Evolutionary conservation across 2,329 filamentous ascomycete genomes (phyloP), one percentile per base, ranked within the genome.

Genomic region (Dactylellina parvicollis): DNA sequence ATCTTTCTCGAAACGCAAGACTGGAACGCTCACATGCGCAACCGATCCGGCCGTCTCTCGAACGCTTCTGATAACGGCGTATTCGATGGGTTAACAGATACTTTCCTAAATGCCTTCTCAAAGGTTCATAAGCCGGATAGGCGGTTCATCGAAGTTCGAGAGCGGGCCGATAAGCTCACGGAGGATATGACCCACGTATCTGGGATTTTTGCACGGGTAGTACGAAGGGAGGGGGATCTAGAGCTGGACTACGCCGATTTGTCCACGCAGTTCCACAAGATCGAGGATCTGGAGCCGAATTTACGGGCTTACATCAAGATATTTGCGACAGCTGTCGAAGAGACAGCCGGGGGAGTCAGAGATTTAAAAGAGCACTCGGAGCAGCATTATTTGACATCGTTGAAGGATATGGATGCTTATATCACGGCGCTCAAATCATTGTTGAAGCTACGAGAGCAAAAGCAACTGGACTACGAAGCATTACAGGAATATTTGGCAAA

Each of bases 401-500:
- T 99, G 59, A 88, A 92, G 55, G 95, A 99, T 82, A 96, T 98
- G 93, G 91, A 96, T 78, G 90, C 92, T 24, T 99, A 98, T 81
- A 94, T 92, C 76, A 83, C 87, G n/a, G 90, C 92, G 0, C 84
- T 98, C 49, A 96, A 96, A 81, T 86, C 88, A 22, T 88, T 99
- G 3, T 88, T 99, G 75, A 96, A 96, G 81, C 92, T 92, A 0
- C 89, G 95, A 34, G 95, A 99, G 83, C 92, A 96, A 83, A 99
- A 99, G 80, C 95, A 99, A 80, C 89, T 99, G 67, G 95, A 99
- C 82, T 96, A 94, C 79, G 95, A 99, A 82, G 93, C 92, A 76
- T 85, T 99, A 32, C 96, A 92, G 26, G 94, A 98, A 80, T 98
- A 98, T 81, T 90, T 97, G 60, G 91, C 91, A 82, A 96, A 96